phyloP scores from a whole-genome alignment of 768 basidiomycete species.

The Hirschioporus abietinus region DNA sequence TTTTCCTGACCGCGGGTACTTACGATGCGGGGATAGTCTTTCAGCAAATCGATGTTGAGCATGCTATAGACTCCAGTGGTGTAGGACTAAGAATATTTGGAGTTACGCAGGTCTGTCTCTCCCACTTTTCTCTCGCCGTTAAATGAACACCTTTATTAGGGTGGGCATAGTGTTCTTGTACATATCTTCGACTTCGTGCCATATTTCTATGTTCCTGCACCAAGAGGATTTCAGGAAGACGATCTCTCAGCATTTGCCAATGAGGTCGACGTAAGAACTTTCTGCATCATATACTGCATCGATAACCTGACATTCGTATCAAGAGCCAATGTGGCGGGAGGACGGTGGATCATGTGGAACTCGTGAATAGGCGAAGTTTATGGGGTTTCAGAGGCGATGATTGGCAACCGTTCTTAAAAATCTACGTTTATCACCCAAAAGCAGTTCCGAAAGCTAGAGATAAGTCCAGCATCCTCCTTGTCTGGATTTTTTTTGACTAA shows the following conservation, averaged over 20 bases:
- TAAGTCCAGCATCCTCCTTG: conserved; percentile 40
- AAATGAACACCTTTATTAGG: conserved; percentile 33
- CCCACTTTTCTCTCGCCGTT: background rate
- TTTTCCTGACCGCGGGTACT: background rate
- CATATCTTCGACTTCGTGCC: conserved; percentile 80
- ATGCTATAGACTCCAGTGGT: conserved; percentile 42
- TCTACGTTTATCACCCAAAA: conserved; percentile 69
- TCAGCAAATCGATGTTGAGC: conserved; percentile 94
- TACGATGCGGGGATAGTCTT: conserved; percentile 51
- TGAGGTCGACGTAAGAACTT: conserved; percentile 65
- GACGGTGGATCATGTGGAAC: conserved; percentile 48
- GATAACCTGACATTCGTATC: background rate
- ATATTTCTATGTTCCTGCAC: conserved; percentile 89
- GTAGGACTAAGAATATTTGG: conserved; percentile 75
- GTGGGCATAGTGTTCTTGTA: conserved; percentile 84
- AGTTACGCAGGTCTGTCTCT: conserved; percentile 66
- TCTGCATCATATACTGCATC: background rate
- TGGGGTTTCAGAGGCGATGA: conserved; percentile 90
- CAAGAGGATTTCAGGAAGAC: conserved; percentile 69
- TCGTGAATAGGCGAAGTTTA: conserved; percentile 63
- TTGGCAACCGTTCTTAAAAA: conserved; percentile 74
- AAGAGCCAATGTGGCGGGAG: conserved; percentile 30
- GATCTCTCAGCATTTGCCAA: conserved; percentile 63
- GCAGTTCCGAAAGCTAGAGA: conserved; percentile 87
- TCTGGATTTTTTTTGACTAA: conserved; percentile 11